phyloP scores from a whole-genome alignment of 1,284 basidiomycete species.

The Coniferiporia sulphurascens region DNA sequence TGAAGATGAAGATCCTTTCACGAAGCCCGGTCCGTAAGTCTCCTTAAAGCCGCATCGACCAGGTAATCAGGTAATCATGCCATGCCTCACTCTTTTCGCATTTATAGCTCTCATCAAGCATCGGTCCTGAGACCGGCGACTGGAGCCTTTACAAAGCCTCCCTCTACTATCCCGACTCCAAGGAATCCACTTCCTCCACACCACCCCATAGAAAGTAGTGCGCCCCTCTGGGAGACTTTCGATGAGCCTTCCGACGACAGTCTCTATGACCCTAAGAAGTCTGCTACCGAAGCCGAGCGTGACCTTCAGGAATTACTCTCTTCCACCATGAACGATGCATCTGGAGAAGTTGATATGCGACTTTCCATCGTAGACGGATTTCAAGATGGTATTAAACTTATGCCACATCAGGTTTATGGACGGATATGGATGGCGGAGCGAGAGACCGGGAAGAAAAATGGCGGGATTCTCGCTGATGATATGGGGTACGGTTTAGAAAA shows the following conservation, averaged over 20 bases:
- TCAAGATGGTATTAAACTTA: slow-evolving; percentile 57
- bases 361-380: slow-evolving; percentile 74
- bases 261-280: slow-evolving; percentile 34
- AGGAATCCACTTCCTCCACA: background rate
- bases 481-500: slow-evolving; percentile 57
- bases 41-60: background rate
- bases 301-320: slow-evolving; percentile 31
- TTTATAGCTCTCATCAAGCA: background rate
- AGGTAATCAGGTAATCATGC: background rate
- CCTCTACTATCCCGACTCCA: slow-evolving; percentile 7
- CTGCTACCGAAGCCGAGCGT: slow-evolving; percentile 51
- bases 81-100: background rate
- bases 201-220: background rate
- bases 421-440: slow-evolving; percentile 85
- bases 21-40: background rate
- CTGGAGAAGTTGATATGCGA: slow-evolving; percentile 54
- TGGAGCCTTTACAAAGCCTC: slow-evolving; percentile 1
- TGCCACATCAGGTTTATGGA: slow-evolving; percentile 86
- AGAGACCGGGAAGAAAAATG: slow-evolving; percentile 72
- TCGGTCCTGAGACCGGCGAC: background rate
- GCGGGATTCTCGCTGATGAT: slow-evolving; percentile 91
- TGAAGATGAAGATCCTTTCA: slow-evolving; percentile 3
- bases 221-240: slow-evolving; percentile 26
- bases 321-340: slow-evolving; percentile 40
- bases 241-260: slow-evolving; percentile 30